Evolutionary conservation across 2,329 filamentous ascomycete genomes (phyloP).

Genomic region (Cryphonectria nitschkei): DNA sequence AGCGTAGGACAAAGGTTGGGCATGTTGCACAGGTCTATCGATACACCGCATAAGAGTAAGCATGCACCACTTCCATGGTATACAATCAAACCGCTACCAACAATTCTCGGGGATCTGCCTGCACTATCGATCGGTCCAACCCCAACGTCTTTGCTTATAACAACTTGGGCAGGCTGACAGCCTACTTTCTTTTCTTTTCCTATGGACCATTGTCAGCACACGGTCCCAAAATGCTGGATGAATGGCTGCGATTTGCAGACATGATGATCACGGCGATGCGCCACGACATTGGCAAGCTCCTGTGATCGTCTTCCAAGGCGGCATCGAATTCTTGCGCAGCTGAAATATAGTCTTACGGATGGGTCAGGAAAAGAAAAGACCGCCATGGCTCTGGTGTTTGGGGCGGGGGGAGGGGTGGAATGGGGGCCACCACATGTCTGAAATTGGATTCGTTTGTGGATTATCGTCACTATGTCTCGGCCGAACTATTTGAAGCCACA

Average conservation of each 20-base stretch:
- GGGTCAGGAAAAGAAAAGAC: neutral
- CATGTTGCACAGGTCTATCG: constrained; percentile 1
- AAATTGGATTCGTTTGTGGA: neutral
- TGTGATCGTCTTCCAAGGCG: neutral
- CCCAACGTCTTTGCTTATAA: neutral
- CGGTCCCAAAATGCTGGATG: neutral
- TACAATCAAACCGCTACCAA: neutral
- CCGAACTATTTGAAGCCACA: constrained; percentile 11
- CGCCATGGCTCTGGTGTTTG: neutral
- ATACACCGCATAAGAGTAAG: neutral
- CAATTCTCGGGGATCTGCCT: neutral
- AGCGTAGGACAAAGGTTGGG: neutral
- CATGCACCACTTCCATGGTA: neutral
- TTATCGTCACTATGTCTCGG: constrained; percentile 20
- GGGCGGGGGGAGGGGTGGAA: no score
- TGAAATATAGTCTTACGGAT: neutral
- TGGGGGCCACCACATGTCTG: neutral
- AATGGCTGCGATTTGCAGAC: neutral
- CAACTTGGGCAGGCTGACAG: neutral
- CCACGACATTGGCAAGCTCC: neutral
- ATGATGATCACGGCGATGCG: neutral
- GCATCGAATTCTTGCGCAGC: neutral
- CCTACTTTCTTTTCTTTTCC: neutral
- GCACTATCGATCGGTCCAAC: neutral
- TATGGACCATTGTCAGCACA: neutral